Evolutionary conservation across 1,139 yeast genomes (phyloP), one percentile per base, ranked within the genome.

Genomic region (Zygosaccharomyces pseudobailii): DNA sequence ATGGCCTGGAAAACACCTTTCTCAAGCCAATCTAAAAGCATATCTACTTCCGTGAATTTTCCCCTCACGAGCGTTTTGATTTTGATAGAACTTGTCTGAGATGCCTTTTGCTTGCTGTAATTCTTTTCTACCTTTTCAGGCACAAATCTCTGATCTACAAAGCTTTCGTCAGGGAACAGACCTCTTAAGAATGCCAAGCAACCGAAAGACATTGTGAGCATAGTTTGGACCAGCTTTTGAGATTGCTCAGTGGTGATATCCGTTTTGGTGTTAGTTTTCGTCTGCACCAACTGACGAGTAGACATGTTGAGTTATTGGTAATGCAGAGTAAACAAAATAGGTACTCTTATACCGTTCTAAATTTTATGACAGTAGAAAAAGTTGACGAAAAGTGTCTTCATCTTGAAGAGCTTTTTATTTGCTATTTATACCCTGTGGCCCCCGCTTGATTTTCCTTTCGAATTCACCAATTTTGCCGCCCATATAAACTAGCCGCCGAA

Each of bases 121-220:
- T 52, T 55, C 36, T 54, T 56, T 32, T 62, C 67, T 23, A 63
- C 59, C 44, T 67, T 65, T 22, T 62, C 62, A 3, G 71, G 70
- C 6, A 67, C 67, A 56, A 73, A 74, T 31, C 66, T 59, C 48
- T 70, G 71, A 53, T 76, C 79, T 20, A 64, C 63, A 55, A 76
- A 79, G 53, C 67, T 68, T 3, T 69, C 72, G 47, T 78, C 80
- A 5, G 73, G 74, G 50, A 79, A 78, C 19, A 78, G 58, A 2
- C 78, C 77, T 49, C 84, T 65, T 23, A 78, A 58, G 54, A 71
- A 78, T 1, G 79, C 72, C n/a, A 78, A 64, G 53, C 81, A 75
- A 1, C 80, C 78, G 51, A 78, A 66, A 0, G 79, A 72, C 70
- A 75, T 73, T 3, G 68, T 62, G 24, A 76, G 55, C 62, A 75